A percentile compares a stretch with the other conserved stretches of the same genome.
These are phyloP conservation scores for Coemansia sp. DNA, from an alignment of 192 early-diverging fungal species.

Conservation along the genomic window DNA sequence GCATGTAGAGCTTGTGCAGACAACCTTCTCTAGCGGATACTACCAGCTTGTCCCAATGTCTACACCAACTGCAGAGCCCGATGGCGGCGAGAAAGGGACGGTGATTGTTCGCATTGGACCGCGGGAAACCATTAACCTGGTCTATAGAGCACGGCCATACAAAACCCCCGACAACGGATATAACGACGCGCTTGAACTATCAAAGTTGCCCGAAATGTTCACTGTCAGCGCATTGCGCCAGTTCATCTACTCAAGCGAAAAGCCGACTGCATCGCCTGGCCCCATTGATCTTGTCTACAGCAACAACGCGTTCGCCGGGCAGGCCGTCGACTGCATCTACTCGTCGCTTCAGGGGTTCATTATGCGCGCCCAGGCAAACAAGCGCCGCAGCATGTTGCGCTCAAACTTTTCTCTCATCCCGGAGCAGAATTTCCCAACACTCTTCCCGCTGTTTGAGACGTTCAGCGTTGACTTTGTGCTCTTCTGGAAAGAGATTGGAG, in stretches of 20 bases:
- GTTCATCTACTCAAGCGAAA: slow-evolving; percentile 45
- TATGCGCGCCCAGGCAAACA: slow-evolving; percentile 68
- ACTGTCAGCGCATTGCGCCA: slow-evolving; percentile 50
- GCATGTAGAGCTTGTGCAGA: slow-evolving; percentile 46
- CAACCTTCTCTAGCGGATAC: slow-evolving; percentile 37
- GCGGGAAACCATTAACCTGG: slow-evolving; percentile 38
- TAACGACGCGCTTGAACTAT: slow-evolving; percentile 20
- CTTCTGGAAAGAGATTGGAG: slow-evolving; percentile 64
- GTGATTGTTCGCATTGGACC: slow-evolving; percentile 20
- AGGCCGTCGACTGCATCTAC: slow-evolving; percentile 59
- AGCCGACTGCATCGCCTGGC: slow-evolving; percentile 21
- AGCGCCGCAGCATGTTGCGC: slow-evolving; percentile 64
- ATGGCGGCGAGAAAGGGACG: not conserved
- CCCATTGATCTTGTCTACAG: slow-evolving; percentile 41
- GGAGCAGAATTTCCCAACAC: slow-evolving; percentile 51
- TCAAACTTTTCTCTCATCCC: slow-evolving; percentile 70
- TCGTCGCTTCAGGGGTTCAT: slow-evolving; percentile 69
- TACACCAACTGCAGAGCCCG: not conserved
- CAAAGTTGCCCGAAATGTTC: slow-evolving; percentile 44
- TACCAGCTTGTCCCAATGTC: slow-evolving; percentile 32
- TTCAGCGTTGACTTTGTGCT: slow-evolving; percentile 87
- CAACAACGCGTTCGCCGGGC: slow-evolving; percentile 51
- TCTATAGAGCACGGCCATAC: slow-evolving; percentile 30
- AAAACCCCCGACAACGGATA: not conserved
- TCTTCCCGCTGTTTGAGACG: slow-evolving; percentile 85